phyloP scores from a whole-genome alignment of 2,329 filamentous ascomycete species.

The Mariannaea elegans region DNA sequence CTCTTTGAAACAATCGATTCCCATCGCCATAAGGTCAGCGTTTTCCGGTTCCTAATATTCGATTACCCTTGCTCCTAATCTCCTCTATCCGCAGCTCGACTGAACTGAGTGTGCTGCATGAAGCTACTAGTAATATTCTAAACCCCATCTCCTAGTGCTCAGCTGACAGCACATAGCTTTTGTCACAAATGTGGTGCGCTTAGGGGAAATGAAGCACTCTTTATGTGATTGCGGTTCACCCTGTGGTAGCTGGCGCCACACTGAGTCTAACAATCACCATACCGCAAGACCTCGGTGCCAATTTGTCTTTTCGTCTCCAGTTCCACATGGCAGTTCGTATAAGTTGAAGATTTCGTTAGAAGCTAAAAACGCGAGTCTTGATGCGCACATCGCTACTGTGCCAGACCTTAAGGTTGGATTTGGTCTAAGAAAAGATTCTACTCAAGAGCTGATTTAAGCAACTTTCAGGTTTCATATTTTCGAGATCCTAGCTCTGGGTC shows the following conservation, averaged over 20 bases:
- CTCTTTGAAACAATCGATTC: too few relatives aligned
- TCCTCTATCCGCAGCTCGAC: too few relatives aligned
- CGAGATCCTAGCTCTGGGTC: neutral
- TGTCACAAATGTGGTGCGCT: neutral
- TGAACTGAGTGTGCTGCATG: too few relatives aligned
- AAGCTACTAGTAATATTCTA: too few relatives aligned
- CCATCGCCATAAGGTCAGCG: too few relatives aligned
- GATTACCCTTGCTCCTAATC: too few relatives aligned
- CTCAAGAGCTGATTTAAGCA: neutral
- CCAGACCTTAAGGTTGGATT: neutral
- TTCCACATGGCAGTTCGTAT: neutral
- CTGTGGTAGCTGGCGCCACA: neutral
- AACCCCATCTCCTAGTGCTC: too few relatives aligned
- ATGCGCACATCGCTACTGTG: neutral
- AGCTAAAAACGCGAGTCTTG: neutral
- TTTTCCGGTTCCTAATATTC: too few relatives aligned
- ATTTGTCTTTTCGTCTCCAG: neutral
- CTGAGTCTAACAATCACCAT: neutral
- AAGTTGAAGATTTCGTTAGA: neutral
- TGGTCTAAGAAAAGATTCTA: neutral
- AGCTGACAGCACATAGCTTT: neutral
- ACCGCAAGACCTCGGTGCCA: neutral
- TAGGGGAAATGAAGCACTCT: neutral
- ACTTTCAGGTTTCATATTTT: neutral
- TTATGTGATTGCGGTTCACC: neutral